phyloP scores from a whole-genome alignment of 2,329 filamentous ascomycete species.

The Uncinocarpus reesii region DNA sequence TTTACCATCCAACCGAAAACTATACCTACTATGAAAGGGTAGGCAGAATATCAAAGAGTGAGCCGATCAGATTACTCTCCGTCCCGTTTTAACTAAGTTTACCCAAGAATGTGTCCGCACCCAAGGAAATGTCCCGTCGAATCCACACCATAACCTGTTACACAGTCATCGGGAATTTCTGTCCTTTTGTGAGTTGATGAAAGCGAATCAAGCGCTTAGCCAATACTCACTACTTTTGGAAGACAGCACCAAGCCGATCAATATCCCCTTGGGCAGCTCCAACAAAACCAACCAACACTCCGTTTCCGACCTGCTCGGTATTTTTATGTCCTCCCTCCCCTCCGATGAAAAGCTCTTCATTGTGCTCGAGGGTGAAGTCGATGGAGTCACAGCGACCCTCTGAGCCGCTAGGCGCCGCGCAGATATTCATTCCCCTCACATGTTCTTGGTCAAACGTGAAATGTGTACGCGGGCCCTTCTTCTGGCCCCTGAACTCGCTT shows the following conservation, averaged over 20 bases:
- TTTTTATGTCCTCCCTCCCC: background rate
- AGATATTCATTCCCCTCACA: background rate
- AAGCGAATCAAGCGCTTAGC: no score
- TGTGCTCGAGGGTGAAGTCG: background rate
- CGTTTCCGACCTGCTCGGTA: background rate
- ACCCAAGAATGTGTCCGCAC: no score
- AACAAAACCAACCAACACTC: slow-evolving; percentile 1
- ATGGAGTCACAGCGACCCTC: slow-evolving; percentile 1
- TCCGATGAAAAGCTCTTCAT: background rate
- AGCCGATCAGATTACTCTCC: no score
- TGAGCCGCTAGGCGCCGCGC: background rate
- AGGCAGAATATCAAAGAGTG: no score
- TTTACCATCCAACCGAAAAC: no score
- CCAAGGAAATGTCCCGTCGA: no score
- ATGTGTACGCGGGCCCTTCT: background rate
- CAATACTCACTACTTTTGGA: slow-evolving; percentile 14
- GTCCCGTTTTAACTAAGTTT: no score
- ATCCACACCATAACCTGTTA: no score
- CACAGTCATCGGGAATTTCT: no score
- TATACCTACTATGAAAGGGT: no score
- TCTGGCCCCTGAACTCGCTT: background rate
- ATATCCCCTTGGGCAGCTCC: slow-evolving; percentile 3
- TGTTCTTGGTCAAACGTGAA: slow-evolving; percentile 1
- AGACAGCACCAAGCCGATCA: slow-evolving; percentile 6
- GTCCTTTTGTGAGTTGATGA: no score